Conservation (phyloP, 305 asterid species). For the Solanum chacoense region DNA sequence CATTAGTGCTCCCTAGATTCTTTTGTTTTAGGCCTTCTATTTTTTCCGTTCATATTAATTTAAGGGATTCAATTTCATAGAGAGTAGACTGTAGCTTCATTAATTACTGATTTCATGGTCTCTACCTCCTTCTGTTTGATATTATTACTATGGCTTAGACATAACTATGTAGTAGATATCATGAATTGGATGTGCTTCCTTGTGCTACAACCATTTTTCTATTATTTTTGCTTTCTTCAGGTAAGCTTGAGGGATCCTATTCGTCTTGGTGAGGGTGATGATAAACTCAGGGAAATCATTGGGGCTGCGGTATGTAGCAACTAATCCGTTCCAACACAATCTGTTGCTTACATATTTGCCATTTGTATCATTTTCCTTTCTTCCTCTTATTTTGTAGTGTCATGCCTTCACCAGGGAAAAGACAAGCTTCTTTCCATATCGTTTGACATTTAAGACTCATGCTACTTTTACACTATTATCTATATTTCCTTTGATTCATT, state of each 20-base stretch:
- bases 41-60: not conserved
- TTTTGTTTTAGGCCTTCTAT: not conserved
- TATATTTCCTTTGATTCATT: slow-evolving; percentile 10
- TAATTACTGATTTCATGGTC: not conserved
- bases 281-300: slow-evolving; percentile 65
- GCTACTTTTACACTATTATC: not conserved
- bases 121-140: not conserved
- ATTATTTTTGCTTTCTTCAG: slow-evolving; percentile 21
- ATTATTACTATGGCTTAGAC: not conserved
- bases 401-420: not conserved
- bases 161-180: not conserved
- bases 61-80: not conserved
- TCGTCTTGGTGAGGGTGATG: slow-evolving; percentile 70
- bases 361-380: not conserved
- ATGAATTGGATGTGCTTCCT: not conserved
- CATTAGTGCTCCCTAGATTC: not conserved
- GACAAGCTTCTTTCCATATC: not conserved
- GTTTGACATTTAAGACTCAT: not conserved
- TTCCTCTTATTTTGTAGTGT: not conserved
- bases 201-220: not conserved
- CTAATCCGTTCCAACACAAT: not conserved
- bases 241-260: slow-evolving; percentile 94
- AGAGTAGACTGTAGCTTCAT: not conserved
- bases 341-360: not conserved
- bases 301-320: slow-evolving; percentile 61